Conservation (phyloP, 73 alveolate species). For the Halteria grandinella region DNA sequence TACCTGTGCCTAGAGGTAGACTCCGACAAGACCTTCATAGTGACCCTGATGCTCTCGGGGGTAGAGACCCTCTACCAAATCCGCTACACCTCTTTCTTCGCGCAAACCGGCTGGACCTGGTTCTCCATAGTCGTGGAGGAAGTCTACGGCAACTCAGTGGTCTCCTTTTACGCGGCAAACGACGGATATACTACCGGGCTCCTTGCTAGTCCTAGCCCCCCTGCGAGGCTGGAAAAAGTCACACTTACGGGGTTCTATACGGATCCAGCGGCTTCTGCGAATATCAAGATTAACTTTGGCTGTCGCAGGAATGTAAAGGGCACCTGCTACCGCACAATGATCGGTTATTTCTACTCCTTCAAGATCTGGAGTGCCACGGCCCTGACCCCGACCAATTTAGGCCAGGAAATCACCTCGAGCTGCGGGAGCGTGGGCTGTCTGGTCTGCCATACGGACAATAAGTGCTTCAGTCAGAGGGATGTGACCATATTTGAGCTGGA, state of each 20-base stretch:
- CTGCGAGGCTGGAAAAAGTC: not conserved
- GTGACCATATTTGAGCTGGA: slow-evolving; percentile 16
- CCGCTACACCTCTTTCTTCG: slow-evolving; percentile 1
- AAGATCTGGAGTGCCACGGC: slow-evolving; percentile 18
- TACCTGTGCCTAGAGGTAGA: slow-evolving; percentile 33
- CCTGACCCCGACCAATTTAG: not conserved
- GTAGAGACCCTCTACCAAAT: not conserved
- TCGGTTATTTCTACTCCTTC: slow-evolving; percentile 13
- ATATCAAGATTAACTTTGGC: slow-evolving; percentile 15
- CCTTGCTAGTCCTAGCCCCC: slow-evolving; percentile 9
- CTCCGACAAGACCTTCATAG: not conserved
- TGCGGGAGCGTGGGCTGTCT: slow-evolving; percentile 30
- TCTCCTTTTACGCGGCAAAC: slow-evolving; percentile 21
- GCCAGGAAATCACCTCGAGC: not conserved
- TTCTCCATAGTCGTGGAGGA: slow-evolving; percentile 11
- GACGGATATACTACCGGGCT: slow-evolving; percentile 8
- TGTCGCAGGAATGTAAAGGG: not conserved
- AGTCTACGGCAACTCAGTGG: not conserved
- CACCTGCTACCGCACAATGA: not conserved
- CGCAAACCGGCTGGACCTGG: slow-evolving; percentile 44
- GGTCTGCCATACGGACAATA: not conserved
- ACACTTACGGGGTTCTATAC: not conserved
- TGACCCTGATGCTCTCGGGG: not conserved
- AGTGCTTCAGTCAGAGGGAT: not conserved
- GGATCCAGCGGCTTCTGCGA: slow-evolving; percentile 7